Conservation (phyloP, 768 basidiomycete species). For the Mycena pura region DNA sequence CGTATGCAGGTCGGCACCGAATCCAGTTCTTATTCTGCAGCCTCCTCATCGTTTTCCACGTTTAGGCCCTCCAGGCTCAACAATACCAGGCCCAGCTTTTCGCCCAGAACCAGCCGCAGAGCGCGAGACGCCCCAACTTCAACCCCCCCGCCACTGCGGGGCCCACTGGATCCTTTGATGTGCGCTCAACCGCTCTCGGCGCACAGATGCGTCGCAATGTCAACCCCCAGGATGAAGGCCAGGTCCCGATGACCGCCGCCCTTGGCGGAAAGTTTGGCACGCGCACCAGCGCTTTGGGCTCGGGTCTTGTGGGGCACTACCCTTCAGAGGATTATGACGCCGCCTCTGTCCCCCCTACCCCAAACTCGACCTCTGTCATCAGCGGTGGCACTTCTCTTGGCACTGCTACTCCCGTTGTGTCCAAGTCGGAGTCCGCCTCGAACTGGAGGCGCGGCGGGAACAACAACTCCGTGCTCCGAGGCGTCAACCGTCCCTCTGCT, state of each 20-base stretch:
- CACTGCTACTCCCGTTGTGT: slow-evolving; percentile 49
- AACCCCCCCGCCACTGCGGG: slow-evolving; percentile 74
- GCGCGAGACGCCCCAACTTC: slow-evolving; percentile 50
- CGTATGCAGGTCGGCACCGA: slow-evolving; percentile 70
- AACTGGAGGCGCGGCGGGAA: slow-evolving; percentile 85
- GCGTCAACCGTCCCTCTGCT: slow-evolving; percentile 57
- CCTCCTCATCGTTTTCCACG: slow-evolving; percentile 10
- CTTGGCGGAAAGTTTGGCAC: slow-evolving; percentile 81
- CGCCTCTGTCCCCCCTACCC: slow-evolving; percentile 58
- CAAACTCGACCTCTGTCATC: slow-evolving; percentile 69
- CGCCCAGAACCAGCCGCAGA: slow-evolving; percentile 42
- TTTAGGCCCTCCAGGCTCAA: slow-evolving; percentile 58
- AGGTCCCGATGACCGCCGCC: slow-evolving; percentile 82
- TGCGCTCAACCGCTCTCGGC: slow-evolving; percentile 58
- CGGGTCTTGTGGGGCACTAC: slow-evolving; percentile 40
- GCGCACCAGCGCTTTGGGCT: slow-evolving; percentile 62
- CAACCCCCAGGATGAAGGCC: slow-evolving; percentile 59
- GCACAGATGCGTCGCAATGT: slow-evolving; percentile 69
- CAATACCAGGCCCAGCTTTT: slow-evolving; percentile 44
- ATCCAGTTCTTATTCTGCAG: not conserved
- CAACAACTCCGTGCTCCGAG: slow-evolving; percentile 72
- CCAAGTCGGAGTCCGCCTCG: slow-evolving; percentile 80
- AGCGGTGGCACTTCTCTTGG: slow-evolving; percentile 77
- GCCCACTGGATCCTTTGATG: slow-evolving; percentile 70
- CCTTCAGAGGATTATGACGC: slow-evolving; percentile 52